Evolutionary conservation across 1,284 basidiomycete genomes (phyloP).

Genomic region (Cryptococcus sp.): DNA sequence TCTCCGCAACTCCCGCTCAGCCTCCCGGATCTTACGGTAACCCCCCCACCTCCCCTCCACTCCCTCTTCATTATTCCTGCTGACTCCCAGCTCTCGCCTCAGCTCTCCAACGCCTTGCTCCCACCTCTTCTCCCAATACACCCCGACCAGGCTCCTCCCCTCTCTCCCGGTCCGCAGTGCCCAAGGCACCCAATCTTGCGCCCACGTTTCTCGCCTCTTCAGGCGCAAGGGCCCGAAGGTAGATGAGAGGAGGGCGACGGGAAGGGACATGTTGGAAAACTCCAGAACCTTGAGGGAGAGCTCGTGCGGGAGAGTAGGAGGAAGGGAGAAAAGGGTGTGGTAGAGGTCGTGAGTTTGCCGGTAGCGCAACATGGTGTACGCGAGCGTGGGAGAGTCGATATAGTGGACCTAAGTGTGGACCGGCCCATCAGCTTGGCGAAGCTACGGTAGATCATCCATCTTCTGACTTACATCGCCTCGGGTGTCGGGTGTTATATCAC

Average conservation of each 20-base stretch:
- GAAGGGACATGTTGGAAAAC: constrained; percentile 85
- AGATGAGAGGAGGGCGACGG: constrained; percentile 79
- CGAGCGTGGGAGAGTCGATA: constrained; percentile 86
- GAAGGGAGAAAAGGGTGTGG: constrained; percentile 68
- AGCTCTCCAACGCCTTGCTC: constrained; percentile 58
- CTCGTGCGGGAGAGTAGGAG: constrained; percentile 86
- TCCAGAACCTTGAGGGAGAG: constrained; percentile 97
- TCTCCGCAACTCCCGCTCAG: constrained; percentile 43
- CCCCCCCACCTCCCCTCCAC: constrained; percentile 48
- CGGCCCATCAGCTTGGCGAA: not conserved
- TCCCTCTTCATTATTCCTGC: constrained; percentile 28
- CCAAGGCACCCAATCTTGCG: constrained; percentile 79
- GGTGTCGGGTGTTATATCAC: constrained; percentile 92
- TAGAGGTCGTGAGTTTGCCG: constrained; percentile 91
- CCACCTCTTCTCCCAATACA: constrained; percentile 97
- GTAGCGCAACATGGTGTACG: constrained; percentile 97
- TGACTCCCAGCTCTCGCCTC: constrained; percentile 29
- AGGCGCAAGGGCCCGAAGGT: constrained; percentile 60
- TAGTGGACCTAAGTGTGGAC: constrained; percentile 71
- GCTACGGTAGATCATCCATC: not conserved
- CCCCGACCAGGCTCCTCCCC: constrained; percentile 70
- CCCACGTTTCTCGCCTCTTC: constrained; percentile 38
- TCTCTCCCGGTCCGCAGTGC: constrained; percentile 77
- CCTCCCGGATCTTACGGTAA: constrained; percentile 48
- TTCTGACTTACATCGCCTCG: constrained; percentile 70